Evolutionary conservation across 2,329 filamentous ascomycete genomes (phyloP).

Genomic region (Pestalotiopsis sp.): DNA sequence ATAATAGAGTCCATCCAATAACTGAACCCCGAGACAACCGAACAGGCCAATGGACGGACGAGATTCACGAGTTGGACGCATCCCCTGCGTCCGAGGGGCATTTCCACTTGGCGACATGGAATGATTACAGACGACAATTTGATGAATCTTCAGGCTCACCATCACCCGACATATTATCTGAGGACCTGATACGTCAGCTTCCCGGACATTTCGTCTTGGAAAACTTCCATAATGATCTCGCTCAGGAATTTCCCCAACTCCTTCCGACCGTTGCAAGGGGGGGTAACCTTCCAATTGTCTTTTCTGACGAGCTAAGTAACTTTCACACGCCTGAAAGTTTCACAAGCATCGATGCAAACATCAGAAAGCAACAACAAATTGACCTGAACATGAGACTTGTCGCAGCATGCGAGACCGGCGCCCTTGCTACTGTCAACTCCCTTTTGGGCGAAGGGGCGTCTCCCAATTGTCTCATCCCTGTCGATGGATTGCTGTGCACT

Average conservation of each 20-base stretch:
- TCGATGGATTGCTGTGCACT: not conserved
- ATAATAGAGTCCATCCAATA: not conserved
- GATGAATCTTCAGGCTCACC: not conserved
- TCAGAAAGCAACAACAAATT: not conserved
- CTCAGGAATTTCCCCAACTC: slow-evolving; percentile 8
- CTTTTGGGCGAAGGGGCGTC: not conserved
- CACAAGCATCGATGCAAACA: not conserved
- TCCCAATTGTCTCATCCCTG: not conserved
- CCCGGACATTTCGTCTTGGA: slow-evolving; percentile 2
- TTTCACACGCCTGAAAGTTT: not conserved
- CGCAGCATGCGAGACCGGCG: not conserved
- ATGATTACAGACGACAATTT: not conserved
- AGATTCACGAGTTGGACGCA: not conserved
- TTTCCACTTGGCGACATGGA: not conserved
- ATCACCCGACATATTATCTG: not conserved
- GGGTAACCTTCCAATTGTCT: not conserved
- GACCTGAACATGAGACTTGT: slow-evolving; percentile 9
- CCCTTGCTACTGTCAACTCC: not conserved
- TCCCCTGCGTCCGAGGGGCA: not conserved
- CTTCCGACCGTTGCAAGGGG: not conserved
- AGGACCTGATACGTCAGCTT: not conserved
- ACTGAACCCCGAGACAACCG: not conserved
- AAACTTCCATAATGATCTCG: slow-evolving; percentile 2
- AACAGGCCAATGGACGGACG: not conserved
- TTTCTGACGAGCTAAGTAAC: slow-evolving; percentile 2